Evolutionary conservation across 169 alveolate species (phyloP).

Genomic region (Cryptosporidium viatorum): DNA sequence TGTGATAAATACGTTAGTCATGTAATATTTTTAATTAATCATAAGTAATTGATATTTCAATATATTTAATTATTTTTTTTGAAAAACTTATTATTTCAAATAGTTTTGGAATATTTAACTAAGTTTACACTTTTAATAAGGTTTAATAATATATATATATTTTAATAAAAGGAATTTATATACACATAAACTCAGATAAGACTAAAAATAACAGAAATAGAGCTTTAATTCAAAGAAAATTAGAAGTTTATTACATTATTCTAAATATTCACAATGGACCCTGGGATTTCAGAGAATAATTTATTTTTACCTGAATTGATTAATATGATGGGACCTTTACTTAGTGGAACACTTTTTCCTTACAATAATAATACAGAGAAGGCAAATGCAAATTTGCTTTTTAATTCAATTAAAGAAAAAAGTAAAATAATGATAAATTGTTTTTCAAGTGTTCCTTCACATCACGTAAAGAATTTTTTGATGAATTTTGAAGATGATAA

Average conservation of each 20-base stretch:
- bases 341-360: slow-evolving; percentile 72
- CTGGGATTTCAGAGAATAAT: not conserved
- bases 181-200: not conserved
- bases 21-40: not conserved
- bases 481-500: slow-evolving; percentile 22
- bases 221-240: not conserved
- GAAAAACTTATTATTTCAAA: not conserved
- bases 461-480: slow-evolving; percentile 46
- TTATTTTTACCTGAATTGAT: slow-evolving; percentile 64
- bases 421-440: slow-evolving; percentile 18
- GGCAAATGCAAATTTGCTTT: slow-evolving; percentile 31
- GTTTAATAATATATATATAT: not conserved
- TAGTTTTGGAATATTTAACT: not conserved
- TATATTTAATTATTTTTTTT: not conserved
- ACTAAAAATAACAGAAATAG: not conserved
- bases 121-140: not conserved
- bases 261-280: slow-evolving; percentile 1
- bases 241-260: not conserved
- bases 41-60: not conserved
- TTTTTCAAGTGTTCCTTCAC: slow-evolving; percentile 34
- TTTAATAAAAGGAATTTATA: not conserved
- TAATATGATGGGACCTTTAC: slow-evolving; percentile 64
- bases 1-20: slow-evolving; percentile 53
- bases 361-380: slow-evolving; percentile 29
- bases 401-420: slow-evolving; percentile 49